These are phyloP conservation scores for Sporothrix globosa DNA, from an alignment of 2,329 filamentous ascomycete genomes.

Conservation along the genomic window DNA sequence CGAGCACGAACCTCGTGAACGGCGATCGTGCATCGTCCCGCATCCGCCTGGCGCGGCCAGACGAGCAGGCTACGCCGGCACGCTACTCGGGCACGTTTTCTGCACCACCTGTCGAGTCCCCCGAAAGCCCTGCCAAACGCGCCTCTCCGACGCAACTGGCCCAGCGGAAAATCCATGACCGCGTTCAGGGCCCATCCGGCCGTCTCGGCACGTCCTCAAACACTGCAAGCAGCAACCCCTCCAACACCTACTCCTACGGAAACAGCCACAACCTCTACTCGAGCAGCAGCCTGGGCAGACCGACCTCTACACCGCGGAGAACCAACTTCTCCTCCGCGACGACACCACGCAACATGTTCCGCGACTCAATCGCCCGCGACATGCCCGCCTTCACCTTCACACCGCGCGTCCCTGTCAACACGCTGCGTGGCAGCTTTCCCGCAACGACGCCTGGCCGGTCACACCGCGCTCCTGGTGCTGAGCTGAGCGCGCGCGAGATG, in stretches of 20 bases:
- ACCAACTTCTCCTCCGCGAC: slow-evolving; percentile 42
- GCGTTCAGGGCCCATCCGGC: slow-evolving; percentile 43
- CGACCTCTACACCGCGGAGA: slow-evolving; percentile 36
- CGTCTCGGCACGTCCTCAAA: slow-evolving; percentile 35
- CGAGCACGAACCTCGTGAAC: slow-evolving; percentile 2
- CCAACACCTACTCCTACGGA: slow-evolving; percentile 11
- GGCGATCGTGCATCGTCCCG: slow-evolving; percentile 23
- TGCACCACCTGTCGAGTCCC: slow-evolving; percentile 36
- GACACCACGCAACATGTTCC: slow-evolving; percentile 44
- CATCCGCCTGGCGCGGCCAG: slow-evolving; percentile 12
- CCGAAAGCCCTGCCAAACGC: slow-evolving; percentile 43
- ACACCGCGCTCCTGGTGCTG: slow-evolving; percentile 51
- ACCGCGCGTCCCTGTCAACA: slow-evolving; percentile 50
- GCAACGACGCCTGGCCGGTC: slow-evolving; percentile 51
- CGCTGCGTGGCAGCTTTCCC: slow-evolving; percentile 54
- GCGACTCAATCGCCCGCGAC: slow-evolving; percentile 40
- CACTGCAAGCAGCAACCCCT: not conserved
- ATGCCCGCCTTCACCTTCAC: slow-evolving; percentile 47
- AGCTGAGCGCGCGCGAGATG: slow-evolving; percentile 55
- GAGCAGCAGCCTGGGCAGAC: slow-evolving; percentile 12
- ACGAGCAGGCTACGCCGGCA: slow-evolving; percentile 29
- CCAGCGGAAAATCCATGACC: slow-evolving; percentile 44
- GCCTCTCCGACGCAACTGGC: slow-evolving; percentile 43
- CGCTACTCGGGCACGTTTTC: slow-evolving; percentile 36
- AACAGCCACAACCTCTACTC: slow-evolving; percentile 24